These are phyloP conservation scores for Vigna trinervia DNA, from an alignment of 306 rosid species.

Conservation along the genomic window DNA sequence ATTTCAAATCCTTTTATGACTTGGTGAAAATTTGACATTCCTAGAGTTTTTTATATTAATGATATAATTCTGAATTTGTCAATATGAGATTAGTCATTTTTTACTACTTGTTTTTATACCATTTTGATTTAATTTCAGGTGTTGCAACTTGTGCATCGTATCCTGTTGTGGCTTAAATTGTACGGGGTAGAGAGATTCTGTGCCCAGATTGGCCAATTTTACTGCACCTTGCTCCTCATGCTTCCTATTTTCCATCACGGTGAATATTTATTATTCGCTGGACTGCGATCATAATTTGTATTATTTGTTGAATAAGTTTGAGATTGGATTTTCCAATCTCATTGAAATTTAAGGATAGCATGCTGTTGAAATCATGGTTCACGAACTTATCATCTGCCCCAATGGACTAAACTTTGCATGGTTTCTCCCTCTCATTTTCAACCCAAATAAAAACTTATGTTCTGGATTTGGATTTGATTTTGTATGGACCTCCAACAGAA, in stretches of 20 bases:
- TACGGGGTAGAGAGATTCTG: conserved; percentile 10
- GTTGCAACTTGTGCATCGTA: conserved; percentile 95
- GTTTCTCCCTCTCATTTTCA: no score
- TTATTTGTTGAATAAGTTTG: conserved; percentile 41
- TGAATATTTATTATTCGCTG: background rate
- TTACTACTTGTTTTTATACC: conserved; percentile 18
- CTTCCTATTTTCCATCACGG: conserved; percentile 24
- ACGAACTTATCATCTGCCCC: background rate
- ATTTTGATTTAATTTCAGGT: conserved; percentile 60
- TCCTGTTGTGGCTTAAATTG: conserved; percentile 69
- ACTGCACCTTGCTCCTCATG: conserved; percentile 36
- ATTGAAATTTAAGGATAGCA: conserved; percentile 22
- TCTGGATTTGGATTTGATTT: no score
- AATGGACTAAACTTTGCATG: background rate
- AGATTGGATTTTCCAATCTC: background rate
- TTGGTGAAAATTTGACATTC: conserved; percentile 1
- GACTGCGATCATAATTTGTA: conserved; percentile 28
- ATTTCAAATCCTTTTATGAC: background rate
- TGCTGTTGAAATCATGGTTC: background rate
- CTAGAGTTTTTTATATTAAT: background rate
- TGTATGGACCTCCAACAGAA: no score
- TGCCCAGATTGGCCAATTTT: conserved; percentile 8
- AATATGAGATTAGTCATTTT: conserved; percentile 24
- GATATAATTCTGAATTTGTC: background rate
- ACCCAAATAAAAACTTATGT: no score